Conservation (phyloP, 352 stramenopile species). For the Phytopythium sindhum region DNA sequence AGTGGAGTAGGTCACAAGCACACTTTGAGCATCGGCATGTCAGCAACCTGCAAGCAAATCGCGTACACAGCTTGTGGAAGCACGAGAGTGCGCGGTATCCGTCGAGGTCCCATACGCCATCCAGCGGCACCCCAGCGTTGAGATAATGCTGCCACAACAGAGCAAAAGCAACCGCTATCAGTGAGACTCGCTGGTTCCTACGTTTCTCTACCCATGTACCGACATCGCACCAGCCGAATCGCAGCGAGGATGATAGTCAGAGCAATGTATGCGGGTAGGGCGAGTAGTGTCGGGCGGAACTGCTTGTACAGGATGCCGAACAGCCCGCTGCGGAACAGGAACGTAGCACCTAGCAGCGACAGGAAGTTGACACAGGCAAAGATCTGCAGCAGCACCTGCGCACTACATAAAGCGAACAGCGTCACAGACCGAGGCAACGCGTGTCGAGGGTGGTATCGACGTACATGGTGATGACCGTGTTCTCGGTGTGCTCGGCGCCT, state of each 20-base stretch:
- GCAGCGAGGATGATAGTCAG: slow-evolving; percentile 40
- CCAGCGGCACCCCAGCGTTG: slow-evolving; percentile 18
- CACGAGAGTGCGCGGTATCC: slow-evolving; percentile 42
- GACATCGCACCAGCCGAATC: slow-evolving; percentile 28
- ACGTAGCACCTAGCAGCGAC: slow-evolving; percentile 52
- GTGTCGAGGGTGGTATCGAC: slow-evolving; percentile 1
- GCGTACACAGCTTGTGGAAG: slow-evolving; percentile 52
- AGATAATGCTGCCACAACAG: slow-evolving; percentile 28
- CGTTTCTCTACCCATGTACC: too few species aligned
- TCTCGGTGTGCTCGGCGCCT: slow-evolving; percentile 11
- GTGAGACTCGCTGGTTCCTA: background rate
- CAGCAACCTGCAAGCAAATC: background rate
- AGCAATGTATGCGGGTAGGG: slow-evolving; percentile 49
- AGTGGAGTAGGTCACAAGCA: too few species aligned
- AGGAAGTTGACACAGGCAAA: slow-evolving; percentile 52
- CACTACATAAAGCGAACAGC: slow-evolving; percentile 17
- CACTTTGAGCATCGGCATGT: too few species aligned
- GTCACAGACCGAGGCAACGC: background rate
- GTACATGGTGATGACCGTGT: slow-evolving; percentile 37
- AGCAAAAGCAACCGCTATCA: background rate
- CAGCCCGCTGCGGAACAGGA: slow-evolving; percentile 69
- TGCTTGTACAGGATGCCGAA: slow-evolving; percentile 55
- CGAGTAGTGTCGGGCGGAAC: slow-evolving; percentile 43
- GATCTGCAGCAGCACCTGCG: slow-evolving; percentile 68
- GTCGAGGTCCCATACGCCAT: slow-evolving; percentile 40